These are phyloP conservation scores for Mucor velutinosus DNA, from an alignment of 371 early-diverging fungal species.

Conservation along the genomic window DNA sequence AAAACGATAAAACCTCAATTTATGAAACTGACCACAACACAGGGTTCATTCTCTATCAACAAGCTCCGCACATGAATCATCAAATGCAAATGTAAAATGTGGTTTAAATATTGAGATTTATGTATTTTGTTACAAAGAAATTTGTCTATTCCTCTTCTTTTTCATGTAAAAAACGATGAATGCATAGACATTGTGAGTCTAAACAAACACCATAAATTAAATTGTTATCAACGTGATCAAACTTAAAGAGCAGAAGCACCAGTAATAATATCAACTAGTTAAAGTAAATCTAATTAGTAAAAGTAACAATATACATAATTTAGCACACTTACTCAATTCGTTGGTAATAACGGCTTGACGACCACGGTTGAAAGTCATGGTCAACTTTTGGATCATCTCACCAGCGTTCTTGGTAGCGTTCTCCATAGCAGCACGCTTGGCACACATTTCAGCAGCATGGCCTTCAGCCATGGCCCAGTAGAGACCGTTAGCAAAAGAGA, in stretches of 20 bases:
- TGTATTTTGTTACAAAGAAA: slow-evolving; percentile 1
- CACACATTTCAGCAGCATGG: slow-evolving; percentile 95
- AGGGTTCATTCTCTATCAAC: neutral
- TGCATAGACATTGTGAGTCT: neutral
- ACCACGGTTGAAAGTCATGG: slow-evolving; percentile 92
- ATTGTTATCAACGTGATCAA: neutral
- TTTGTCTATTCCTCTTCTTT: slow-evolving; percentile 3
- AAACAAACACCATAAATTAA: neutral
- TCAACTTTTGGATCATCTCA: slow-evolving; percentile 75
- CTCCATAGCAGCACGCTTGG: slow-evolving; percentile 98
- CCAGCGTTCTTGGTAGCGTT: slow-evolving; percentile 99
- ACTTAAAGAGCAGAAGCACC: slow-evolving; percentile 89
- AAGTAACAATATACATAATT: neutral
- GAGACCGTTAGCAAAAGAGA: slow-evolving; percentile 89
- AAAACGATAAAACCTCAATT: neutral
- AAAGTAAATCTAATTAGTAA: neutral
- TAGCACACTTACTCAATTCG: slow-evolving; percentile 72
- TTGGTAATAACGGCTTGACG: slow-evolving; percentile 98
- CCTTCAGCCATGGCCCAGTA: slow-evolving; percentile 97
- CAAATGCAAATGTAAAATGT: neutral
- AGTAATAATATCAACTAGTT: slow-evolving; percentile 86
- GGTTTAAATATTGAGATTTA: neutral
- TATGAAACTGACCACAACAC: neutral
- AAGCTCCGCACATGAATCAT: neutral
- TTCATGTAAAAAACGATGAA: neutral